Percentiles rank a stretch among this genome's conserved stretches.
phyloP scores from a whole-genome alignment of 1,284 basidiomycete genomes.

The Marasmius tenuissimus region DNA sequence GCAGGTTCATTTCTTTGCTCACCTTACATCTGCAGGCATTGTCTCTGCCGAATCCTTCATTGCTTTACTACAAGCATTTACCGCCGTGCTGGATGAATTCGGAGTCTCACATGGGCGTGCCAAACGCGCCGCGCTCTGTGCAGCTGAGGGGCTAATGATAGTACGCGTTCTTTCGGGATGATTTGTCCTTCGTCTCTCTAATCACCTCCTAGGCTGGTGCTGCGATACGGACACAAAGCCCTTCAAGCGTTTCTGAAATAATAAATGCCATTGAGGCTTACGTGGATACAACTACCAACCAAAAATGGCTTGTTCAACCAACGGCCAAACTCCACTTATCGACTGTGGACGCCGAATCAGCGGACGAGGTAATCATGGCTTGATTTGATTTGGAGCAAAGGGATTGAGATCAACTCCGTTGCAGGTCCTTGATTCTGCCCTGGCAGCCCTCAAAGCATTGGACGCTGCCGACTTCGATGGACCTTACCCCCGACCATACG shows the following conservation, averaged over 20 bases:
- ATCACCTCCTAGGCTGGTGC: constrained; percentile 51
- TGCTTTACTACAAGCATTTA: constrained; percentile 77
- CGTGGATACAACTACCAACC: constrained; percentile 54
- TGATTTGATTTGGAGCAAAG: not conserved
- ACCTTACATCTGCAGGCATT: constrained; percentile 74
- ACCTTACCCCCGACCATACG: constrained; percentile 67
- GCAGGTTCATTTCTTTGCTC: constrained; percentile 90
- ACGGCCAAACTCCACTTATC: constrained; percentile 48
- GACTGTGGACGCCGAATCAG: constrained; percentile 41
- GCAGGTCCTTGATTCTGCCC: constrained; percentile 65
- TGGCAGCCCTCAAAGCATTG: constrained; percentile 54
- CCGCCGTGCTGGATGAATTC: constrained; percentile 86
- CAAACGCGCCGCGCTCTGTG: constrained; percentile 82
- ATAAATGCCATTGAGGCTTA: constrained; percentile 66
- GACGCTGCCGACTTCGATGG: constrained; percentile 51
- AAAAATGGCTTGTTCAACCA: constrained; percentile 66
- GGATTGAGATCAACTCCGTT: constrained; percentile 1
- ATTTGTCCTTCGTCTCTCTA: not conserved
- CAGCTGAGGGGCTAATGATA: constrained; percentile 85
- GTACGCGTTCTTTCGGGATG: constrained; percentile 39
- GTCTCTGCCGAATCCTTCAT: constrained; percentile 77
- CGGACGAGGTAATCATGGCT: constrained; percentile 53
- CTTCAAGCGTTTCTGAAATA: constrained; percentile 57
- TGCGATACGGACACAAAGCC: constrained; percentile 50
- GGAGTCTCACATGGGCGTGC: constrained; percentile 86